phyloP scores from a whole-genome alignment of 495 filamentous ascomycete species.

The Copromyces sp. region DNA sequence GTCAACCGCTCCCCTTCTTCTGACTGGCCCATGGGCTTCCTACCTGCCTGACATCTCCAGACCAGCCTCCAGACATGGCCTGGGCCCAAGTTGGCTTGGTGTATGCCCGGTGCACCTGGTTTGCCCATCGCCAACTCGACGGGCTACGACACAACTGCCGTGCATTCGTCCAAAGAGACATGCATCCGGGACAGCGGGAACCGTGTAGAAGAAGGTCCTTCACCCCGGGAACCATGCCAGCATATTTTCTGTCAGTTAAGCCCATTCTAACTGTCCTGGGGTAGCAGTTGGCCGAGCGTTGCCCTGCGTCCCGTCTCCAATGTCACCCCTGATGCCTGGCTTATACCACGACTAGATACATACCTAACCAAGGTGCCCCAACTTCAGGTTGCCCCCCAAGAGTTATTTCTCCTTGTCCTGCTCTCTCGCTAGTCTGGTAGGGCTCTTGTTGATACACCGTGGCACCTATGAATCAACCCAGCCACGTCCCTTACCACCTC shows the following conservation, averaged over 20 bases:
- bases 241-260: not conserved
- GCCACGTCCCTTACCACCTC: conserved; percentile 19
- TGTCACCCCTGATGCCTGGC: not conserved
- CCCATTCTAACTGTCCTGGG: not conserved
- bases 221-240: not conserved
- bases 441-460: conserved; percentile 24
- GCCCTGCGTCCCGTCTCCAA: not conserved
- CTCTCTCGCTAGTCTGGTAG: conserved; percentile 18
- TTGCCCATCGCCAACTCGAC: conserved; percentile 13
- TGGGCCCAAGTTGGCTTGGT: conserved; percentile 9
- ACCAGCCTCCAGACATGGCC: conserved; percentile 1
- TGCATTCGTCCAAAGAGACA: conserved; percentile 3
- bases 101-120: conserved; percentile 15
- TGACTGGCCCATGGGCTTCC: conserved; percentile 11
- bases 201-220: conserved; percentile 14
- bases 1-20: conserved; percentile 18
- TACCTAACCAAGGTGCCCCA: not conserved
- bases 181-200: conserved; percentile 15
- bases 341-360: not conserved
- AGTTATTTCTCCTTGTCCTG: conserved; percentile 15
- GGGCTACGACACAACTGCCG: conserved; percentile 26
- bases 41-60: conserved; percentile 2
- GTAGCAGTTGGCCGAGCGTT: not conserved
- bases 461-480: conserved; percentile 11
- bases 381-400: conserved; percentile 6